Evolutionary conservation across 805 yeast genomes (phyloP), one percentile per base, ranked within the genome.

Genomic region (Saturnispora galanensis): DNA sequence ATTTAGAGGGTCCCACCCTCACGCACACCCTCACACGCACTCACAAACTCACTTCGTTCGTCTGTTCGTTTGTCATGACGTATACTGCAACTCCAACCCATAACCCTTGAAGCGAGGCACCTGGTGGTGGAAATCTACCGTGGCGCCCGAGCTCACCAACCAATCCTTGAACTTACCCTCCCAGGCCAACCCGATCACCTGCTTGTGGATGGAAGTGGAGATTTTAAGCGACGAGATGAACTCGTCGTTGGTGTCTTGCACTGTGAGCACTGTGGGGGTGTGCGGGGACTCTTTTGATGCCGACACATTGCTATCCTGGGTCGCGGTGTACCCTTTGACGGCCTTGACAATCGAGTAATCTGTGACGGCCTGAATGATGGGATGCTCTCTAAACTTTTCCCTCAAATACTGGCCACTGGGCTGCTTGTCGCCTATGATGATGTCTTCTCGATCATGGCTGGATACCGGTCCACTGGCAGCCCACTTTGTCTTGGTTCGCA

Each of bases 101-200:
- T 79, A 66, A 29, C 69, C 68, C 17, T 66, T 63, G 8, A 76
- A 50, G 38, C 69, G 75, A 3, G 83, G 81, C 4, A 61, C 62
- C 17, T 64, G 58, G 1, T 70, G 66, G 11, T 67, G 69, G 21
- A 71, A 47, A 38, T 66, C 65, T 3, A 84, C 47, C 45, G 72
- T 77, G 6, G 77, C 69, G 0, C 97, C 97, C 1, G 90, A 74
- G 40, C 85, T 77, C 2, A 89, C 66, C 42, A 90, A 60, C 58
- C 90, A 84, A 36, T 86, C 94, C 54, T 82, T 80, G 54, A 76
- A 77, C 49, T 83, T 76, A 0, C 97, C 96, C 55, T 85, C 96
- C 96, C 97, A 90, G 38, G 85, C 64, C 5, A 88, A 40, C 48
- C 76, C 77, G 11, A 85, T 53, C 48, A 76, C 70, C 50, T 69